A percentile compares a stretch with the other conserved stretches of the same genome.
Conservation (phyloP, 2,329 filamentous ascomycete genomes). For the Volutella citrinella region DNA sequence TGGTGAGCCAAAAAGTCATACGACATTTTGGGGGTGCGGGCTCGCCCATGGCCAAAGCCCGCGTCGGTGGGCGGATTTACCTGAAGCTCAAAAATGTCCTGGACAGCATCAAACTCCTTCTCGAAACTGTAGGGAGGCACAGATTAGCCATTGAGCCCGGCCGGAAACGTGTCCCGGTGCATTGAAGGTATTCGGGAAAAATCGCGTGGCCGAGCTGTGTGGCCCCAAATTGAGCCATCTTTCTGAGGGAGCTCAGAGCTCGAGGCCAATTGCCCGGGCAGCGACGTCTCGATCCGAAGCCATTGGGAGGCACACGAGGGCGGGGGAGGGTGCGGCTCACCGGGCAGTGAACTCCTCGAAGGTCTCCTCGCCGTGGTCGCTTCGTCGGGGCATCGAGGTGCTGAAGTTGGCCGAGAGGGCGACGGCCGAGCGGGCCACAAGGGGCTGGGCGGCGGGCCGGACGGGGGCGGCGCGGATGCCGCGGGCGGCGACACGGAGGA, state of each 20-base stretch:
- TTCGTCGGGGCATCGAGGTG: conserved; percentile 55
- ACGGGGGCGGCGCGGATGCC: conserved; percentile 63
- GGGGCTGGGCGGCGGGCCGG: conserved; percentile 53
- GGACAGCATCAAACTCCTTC: conserved; percentile 96
- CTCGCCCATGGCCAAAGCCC: too few relatives aligned
- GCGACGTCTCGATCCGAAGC: neutral
- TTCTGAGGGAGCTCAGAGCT: too few relatives aligned
- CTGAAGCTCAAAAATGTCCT: conserved; percentile 99
- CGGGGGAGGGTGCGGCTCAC: conserved; percentile 52
- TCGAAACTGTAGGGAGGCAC: conserved; percentile 69
- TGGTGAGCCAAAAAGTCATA: conserved; percentile 30
- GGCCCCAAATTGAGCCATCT: conserved; percentile 25
- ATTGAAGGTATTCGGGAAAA: conserved; percentile 26
- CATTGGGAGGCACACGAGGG: conserved; percentile 19
- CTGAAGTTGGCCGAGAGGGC: conserved; percentile 56
- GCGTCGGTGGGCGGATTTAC: conserved; percentile 54
- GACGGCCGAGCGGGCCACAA: conserved; percentile 54
- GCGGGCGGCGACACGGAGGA: conserved; percentile 71
- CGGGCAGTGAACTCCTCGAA: conserved; percentile 98
- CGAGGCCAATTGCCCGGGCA: too few relatives aligned
- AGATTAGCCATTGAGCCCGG: conserved; percentile 28
- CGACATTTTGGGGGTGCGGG: too few relatives aligned
- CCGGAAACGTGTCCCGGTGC: conserved; percentile 15
- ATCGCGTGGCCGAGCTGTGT: conserved; percentile 23
- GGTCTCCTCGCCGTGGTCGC: conserved; percentile 84